Conservation (phyloP, 805 yeast species). For the Wickerhamiella occidentalis region DNA sequence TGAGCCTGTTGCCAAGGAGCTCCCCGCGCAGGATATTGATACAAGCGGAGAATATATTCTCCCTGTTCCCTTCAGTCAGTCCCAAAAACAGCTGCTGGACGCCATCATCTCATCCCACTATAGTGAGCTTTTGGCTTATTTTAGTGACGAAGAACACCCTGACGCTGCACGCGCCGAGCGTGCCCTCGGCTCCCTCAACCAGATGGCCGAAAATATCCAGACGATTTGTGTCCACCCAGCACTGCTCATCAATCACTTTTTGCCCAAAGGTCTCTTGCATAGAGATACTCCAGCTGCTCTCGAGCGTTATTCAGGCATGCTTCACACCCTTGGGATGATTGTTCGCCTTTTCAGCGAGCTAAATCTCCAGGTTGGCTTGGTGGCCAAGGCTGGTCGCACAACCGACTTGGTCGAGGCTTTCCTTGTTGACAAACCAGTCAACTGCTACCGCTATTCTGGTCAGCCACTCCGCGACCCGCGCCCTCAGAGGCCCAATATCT, state of each 20-base stretch:
- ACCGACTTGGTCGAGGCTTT: constrained; percentile 71
- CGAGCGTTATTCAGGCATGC: constrained; percentile 54
- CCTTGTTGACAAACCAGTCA: constrained; percentile 55
- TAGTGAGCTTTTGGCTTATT: constrained; percentile 77
- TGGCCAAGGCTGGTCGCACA: constrained; percentile 56
- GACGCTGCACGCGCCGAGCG: constrained; percentile 42
- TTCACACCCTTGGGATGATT: constrained; percentile 54
- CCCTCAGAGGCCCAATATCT: constrained; percentile 14
- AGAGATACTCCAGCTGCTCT: constrained; percentile 22
- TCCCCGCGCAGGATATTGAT: background rate
- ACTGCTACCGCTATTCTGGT: constrained; percentile 59
- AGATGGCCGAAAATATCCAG: constrained; percentile 63
- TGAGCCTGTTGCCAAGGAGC: background rate
- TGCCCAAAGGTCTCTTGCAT: constrained; percentile 37
- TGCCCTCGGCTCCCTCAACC: constrained; percentile 34
- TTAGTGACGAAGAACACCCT: constrained; percentile 44
- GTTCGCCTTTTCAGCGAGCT: constrained; percentile 40
- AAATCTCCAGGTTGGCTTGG: constrained; percentile 48
- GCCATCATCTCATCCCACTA: constrained; percentile 87
- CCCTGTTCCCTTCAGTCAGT: constrained; percentile 20
- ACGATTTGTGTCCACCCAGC: constrained; percentile 84
- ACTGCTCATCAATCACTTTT: constrained; percentile 65
- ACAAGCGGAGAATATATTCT: constrained; percentile 14
- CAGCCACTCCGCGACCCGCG: constrained; percentile 21
- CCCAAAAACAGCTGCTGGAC: constrained; percentile 79